Evolutionary conservation across 257 asterid genomes (phyloP), one percentile per base, ranked within the genome.

Genomic region (Fraxinus americana): DNA sequence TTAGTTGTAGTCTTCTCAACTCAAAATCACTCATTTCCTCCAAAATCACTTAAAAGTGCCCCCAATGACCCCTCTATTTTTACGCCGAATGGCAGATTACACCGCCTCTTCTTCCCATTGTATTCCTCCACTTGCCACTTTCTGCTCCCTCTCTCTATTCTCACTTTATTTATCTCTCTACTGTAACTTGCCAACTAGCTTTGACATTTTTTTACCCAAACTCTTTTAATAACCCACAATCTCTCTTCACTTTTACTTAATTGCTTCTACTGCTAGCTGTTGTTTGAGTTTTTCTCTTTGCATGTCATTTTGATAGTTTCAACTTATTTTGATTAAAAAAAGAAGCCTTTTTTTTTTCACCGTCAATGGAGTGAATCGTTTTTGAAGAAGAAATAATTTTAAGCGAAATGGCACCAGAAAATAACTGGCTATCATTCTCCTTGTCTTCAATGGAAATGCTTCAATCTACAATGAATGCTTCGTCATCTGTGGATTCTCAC

Each of bases 1-100:
- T 80, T 41, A 63, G 12, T 9, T 25, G 57, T 4, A 71, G 27
- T 57, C 67, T 23, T 61, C 32, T n/a, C 7, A 1, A 14, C 32
- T 79, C n/a, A 67, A 72, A 74, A 73, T 45, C 57, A 67, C 77
- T 21, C 6, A 57, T 57, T 57, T 57, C 21, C 66, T 6, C 66
- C 25, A 39, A 63, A 4, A 41, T 63, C 34, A 16, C 10, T 27
- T 3, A 43, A 13, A 68, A 67, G 57, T 25, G 74, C 43, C 43
- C 81, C 41, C 45, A 17, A n/a, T 76, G 77, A 75, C 77, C 94
- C 89, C 94, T 89, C 93, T 86, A 83, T 73, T 80, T 85, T 86
- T 81, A 84, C 92, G 95, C 98, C 97, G 94, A 86, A 87, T 91
- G 96, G 93, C 95, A 89, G 94, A 86, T 72, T 72, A 86, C 89